Evolutionary conservation across 2,329 filamentous ascomycete genomes (phyloP), one percentile per base, ranked within the genome.

Genomic region (Raffaelea deltoideospora): DNA sequence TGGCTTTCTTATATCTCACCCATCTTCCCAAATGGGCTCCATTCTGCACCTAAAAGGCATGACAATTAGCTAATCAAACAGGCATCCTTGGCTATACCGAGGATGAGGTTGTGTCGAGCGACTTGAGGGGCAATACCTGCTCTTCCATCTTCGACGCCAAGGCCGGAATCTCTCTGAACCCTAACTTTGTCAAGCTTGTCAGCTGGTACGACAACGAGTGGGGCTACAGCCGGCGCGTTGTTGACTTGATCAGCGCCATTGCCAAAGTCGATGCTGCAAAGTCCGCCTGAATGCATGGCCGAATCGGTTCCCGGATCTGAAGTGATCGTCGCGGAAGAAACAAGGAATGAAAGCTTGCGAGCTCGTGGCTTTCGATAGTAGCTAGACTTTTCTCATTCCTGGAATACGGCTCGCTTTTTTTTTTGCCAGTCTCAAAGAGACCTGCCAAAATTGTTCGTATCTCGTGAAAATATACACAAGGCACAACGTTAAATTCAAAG

Each of bases 131-230:
- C 64, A 82, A 96, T 72, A 73, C 69, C 60, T 65, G 77, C 76
- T 95, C 87, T 50, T 95, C 87, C 69, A 93, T 96, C 76, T 95
- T 98, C 66, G 90, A 98, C 63, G 87, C 86, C 64, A 93, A 94
- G 81, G 90, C 90, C 44, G 90, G 90, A 75, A 96, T 98, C 67
- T 82, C 87, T 49, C 80, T 98, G 54, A 98, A 96, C 78, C 66
- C 86, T 57, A 87, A 95, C 79, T 96, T 96, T 63, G 78, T 94
- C 75, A 98, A 98, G 82, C 76, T 98, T 45, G 81, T 95, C 61
- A 79, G 79, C 55, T 96, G 88, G 90, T 94, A 94, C 69, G 86
- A 94, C 75, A 96, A 96, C 75, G 88, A 96, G 77, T 95, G 87
- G 86, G 90, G 87, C 58, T 96, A 98, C 81, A 92, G 83, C 64